These are phyloP conservation scores for Pythium diclinum DNA, from an alignment of 352 stramenopile genomes.

Conservation along the genomic window DNA sequence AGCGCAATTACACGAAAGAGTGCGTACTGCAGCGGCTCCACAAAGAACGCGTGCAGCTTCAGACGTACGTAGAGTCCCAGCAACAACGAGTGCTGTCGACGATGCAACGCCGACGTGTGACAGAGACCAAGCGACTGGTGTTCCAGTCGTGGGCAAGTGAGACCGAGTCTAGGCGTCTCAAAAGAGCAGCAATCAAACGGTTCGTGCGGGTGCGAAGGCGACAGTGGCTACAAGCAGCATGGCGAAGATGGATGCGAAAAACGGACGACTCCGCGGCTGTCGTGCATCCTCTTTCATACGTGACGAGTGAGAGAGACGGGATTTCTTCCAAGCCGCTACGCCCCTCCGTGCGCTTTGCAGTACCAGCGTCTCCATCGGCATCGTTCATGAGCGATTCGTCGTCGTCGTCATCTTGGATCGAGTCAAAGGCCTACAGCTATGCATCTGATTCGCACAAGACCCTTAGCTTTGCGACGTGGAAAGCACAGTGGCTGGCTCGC, in stretches of 20 bases:
- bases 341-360: constrained; percentile 10
- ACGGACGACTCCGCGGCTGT: not conserved
- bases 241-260: not conserved
- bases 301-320: not conserved
- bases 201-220: not conserved
- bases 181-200: not conserved
- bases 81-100: constrained; percentile 20
- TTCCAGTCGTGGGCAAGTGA: constrained; percentile 21
- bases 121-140: constrained; percentile 18
- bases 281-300: constrained; percentile 1
- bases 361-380: constrained; percentile 3
- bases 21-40: constrained; percentile 28
- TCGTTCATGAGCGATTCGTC: constrained; percentile 5
- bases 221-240: not conserved
- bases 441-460: constrained; percentile 9
- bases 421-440: constrained; percentile 14
- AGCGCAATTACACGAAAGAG: constrained; percentile 40
- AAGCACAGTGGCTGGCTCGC: constrained; percentile 22
- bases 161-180: not conserved
- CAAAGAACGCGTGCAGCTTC: constrained; percentile 29
- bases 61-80: constrained; percentile 26
- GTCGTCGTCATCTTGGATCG: constrained; percentile 6
- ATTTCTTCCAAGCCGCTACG: not conserved
- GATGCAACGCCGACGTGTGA: constrained; percentile 24
- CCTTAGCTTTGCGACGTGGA: constrained; percentile 34